A percentile compares a stretch with the other conserved stretches of the same genome.
phyloP scores from a whole-genome alignment of 306 rosid genomes.

The Glycine latifolia region DNA sequence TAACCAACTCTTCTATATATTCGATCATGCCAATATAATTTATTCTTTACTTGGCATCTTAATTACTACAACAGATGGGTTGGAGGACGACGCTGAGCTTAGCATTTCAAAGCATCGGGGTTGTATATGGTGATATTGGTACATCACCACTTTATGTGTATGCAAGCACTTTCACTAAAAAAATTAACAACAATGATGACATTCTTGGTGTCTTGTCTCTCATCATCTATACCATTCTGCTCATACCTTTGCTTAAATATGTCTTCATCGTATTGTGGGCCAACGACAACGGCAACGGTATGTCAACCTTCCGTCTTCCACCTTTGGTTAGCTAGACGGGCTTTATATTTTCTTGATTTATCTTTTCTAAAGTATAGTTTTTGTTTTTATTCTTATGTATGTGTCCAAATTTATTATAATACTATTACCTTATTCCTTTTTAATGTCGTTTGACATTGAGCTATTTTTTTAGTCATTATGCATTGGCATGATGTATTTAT shows the following conservation, averaged over 20 bases:
- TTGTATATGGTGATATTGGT: slow-evolving; percentile 90
- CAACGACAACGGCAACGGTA: slow-evolving; percentile 84
- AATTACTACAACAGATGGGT: slow-evolving; percentile 18
- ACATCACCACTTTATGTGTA: slow-evolving; percentile 88
- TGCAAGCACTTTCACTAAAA: slow-evolving; percentile 53
- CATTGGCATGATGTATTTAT: too few relatives aligned
- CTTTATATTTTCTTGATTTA: too few relatives aligned
- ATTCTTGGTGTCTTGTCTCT: slow-evolving; percentile 71
- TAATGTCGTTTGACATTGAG: not conserved
- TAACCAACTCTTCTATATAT: too few relatives aligned
- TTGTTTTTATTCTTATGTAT: not conserved
- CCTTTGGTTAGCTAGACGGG: too few relatives aligned
- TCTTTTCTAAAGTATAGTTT: too few relatives aligned
- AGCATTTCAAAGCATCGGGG: slow-evolving; percentile 86
- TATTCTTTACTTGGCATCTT: too few relatives aligned
- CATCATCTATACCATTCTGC: slow-evolving; percentile 74
- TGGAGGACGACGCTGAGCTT: slow-evolving; percentile 64
- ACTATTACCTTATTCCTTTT: not conserved
- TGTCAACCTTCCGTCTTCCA: too few relatives aligned
- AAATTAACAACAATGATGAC: slow-evolving; percentile 56
- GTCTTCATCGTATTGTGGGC: slow-evolving; percentile 81
- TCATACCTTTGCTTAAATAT: slow-evolving; percentile 74
- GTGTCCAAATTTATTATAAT: not conserved
- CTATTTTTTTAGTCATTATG: too few relatives aligned
- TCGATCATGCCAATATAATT: too few relatives aligned